These are phyloP conservation scores for Psilocybe mexicana DNA, from an alignment of 1,284 basidiomycete genomes.

Conservation along the genomic window DNA sequence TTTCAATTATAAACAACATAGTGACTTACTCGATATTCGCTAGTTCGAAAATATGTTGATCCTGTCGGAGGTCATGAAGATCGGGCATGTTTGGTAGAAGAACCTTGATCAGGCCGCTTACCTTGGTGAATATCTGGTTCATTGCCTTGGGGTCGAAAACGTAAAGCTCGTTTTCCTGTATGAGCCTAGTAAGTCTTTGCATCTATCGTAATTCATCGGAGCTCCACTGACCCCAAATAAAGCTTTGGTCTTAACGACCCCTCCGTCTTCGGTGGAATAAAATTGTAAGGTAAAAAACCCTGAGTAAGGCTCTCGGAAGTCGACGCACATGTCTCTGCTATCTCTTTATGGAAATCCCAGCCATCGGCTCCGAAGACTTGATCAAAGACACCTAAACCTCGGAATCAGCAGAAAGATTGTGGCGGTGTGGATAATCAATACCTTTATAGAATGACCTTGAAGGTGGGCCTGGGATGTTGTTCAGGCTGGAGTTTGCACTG, in stretches of 20 bases:
- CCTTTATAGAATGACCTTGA: conserved; percentile 21
- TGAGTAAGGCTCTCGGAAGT: background rate
- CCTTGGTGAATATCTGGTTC: conserved; percentile 38
- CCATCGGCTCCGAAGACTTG: conserved; percentile 25
- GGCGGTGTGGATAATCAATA: conserved; percentile 1
- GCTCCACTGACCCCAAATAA: conserved; percentile 25
- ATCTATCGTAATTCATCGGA: background rate
- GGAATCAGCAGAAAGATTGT: background rate
- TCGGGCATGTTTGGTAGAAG: background rate
- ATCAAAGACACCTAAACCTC: conserved; percentile 23
- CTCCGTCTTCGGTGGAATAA: conserved; percentile 24
- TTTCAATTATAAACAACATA: background rate
- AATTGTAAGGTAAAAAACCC: background rate
- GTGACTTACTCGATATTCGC: conserved; percentile 23
- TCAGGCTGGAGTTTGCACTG: conserved; percentile 10
- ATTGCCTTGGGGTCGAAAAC: conserved; percentile 36
- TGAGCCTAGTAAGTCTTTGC: background rate
- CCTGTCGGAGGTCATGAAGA: conserved; percentile 18
- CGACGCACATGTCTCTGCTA: conserved; percentile 26
- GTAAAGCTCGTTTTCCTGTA: conserved; percentile 30
- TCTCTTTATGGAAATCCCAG: conserved; percentile 28
- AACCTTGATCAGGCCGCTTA: conserved; percentile 5
- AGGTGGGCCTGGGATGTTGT: conserved; percentile 28
- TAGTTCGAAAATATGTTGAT: conserved; percentile 33
- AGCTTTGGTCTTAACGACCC: conserved; percentile 24